Conservation (phyloP, 495 filamentous ascomycete genomes). For the Xylaria grammica region DNA sequence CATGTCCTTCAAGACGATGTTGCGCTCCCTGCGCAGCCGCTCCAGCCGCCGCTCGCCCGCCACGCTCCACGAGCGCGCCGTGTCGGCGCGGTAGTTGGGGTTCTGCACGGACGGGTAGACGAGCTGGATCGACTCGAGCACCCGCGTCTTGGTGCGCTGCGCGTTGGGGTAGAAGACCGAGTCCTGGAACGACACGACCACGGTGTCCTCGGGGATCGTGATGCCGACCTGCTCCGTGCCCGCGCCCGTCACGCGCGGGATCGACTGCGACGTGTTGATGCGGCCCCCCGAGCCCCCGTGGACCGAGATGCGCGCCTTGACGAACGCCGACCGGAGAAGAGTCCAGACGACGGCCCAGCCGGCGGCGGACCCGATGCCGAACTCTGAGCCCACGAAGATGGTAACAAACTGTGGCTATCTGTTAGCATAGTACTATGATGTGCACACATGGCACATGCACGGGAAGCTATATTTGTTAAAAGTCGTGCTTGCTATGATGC, state of each 20-base stretch:
- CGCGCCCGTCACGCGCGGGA: background rate
- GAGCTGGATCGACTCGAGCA: conserved; percentile 51
- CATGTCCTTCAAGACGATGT: conserved; percentile 32
- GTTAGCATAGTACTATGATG: background rate
- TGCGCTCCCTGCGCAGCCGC: conserved; percentile 33
- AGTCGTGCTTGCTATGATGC: background rate
- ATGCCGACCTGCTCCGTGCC: conserved; percentile 31
- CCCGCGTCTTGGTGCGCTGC: conserved; percentile 44
- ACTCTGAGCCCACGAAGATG: conserved; percentile 54
- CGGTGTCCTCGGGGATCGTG: conserved; percentile 41
- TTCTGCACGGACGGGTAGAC: conserved; percentile 38
- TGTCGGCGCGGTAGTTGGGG: conserved; percentile 38
- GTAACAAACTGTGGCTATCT: conserved; percentile 44
- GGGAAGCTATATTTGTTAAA: too few relatives aligned
- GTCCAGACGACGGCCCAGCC: conserved; percentile 54
- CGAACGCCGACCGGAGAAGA: conserved; percentile 51
- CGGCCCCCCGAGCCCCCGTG: conserved; percentile 16
- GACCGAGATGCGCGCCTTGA: conserved; percentile 30
- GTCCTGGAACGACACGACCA: conserved; percentile 48
- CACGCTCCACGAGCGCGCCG: conserved; percentile 54
- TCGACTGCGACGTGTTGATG: conserved; percentile 22
- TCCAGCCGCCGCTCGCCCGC: conserved; percentile 40
- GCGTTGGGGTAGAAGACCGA: conserved; percentile 57
- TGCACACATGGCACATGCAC: too few relatives aligned
- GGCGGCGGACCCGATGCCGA: conserved; percentile 52